These are phyloP conservation scores for Wickerhamiella cacticola DNA, from an alignment of 805 yeast species.

Conservation along the genomic window DNA sequence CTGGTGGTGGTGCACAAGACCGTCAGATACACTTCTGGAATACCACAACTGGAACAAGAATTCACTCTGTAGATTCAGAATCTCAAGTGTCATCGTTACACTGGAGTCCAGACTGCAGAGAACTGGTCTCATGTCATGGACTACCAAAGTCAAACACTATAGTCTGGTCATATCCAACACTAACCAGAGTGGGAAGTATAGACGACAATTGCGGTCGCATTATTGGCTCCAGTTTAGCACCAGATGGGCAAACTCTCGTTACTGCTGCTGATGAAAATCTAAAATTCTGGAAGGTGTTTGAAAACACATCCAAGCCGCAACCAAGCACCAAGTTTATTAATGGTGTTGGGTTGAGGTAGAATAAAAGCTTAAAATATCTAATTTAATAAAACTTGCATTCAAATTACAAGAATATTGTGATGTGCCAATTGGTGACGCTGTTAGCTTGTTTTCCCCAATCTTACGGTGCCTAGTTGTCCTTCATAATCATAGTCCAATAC, in stretches of 20 bases:
- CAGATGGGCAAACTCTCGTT: constrained; percentile 81
- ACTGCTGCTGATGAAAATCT: constrained; percentile 95
- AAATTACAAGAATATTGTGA: no score
- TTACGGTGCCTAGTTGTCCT: no score
- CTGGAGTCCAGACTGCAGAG: constrained; percentile 59
- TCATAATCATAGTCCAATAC: no score
- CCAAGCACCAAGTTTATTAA: neutral
- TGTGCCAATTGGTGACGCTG: no score
- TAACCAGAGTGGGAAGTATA: constrained; percentile 80
- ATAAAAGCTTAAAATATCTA: neutral
- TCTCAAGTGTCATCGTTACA: constrained; percentile 87
- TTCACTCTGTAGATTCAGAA: constrained; percentile 79
- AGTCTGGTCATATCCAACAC: constrained; percentile 73
- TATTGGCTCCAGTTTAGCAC: constrained; percentile 69
- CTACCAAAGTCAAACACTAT: constrained; percentile 77
- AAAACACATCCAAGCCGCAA: constrained; percentile 25
- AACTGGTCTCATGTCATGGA: constrained; percentile 89
- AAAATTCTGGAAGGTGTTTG: constrained; percentile 89
- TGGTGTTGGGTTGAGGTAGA: neutral
- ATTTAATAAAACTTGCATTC: neutral
- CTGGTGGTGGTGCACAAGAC: constrained; percentile 94
- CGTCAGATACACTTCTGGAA: constrained; percentile 91
- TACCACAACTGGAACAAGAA: constrained; percentile 75
- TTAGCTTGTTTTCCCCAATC: no score
- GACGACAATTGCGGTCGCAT: constrained; percentile 88